Evolutionary conservation across 2,329 filamentous ascomycete genomes (phyloP).

Genomic region (Fusarium fujikuroi): DNA sequence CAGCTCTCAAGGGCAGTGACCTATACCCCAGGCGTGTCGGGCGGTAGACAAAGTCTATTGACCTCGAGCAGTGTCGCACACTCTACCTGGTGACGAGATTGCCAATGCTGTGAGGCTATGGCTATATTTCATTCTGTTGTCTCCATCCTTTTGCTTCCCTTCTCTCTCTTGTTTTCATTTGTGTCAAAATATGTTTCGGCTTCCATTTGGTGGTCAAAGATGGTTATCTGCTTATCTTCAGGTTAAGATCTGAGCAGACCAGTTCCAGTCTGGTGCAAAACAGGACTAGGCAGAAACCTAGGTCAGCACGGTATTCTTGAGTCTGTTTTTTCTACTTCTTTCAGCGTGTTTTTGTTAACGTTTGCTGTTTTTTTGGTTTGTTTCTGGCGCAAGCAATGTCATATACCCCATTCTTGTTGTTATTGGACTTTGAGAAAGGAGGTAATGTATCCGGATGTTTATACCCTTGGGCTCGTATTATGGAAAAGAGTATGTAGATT

Average conservation of each 20-base stretch:
- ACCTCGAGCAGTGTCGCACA: constrained; percentile 19
- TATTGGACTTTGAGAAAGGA: constrained; percentile 17
- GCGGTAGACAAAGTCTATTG: constrained; percentile 8
- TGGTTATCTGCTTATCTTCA: neutral
- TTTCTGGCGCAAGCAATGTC: constrained; percentile 4
- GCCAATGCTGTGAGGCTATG: neutral
- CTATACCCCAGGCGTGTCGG: constrained; percentile 32
- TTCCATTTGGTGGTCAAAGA: neutral
- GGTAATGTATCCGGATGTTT: constrained; percentile 23
- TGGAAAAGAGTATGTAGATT: constrained; percentile 13
- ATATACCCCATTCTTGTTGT: constrained; percentile 28
- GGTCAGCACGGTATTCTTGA: constrained; percentile 10
- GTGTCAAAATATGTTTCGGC: neutral
- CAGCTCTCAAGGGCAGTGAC: constrained; percentile 45
- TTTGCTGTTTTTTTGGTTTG: constrained; percentile 1
- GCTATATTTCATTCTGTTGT: neutral
- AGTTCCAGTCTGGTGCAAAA: constrained; percentile 32
- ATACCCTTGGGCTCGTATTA: constrained; percentile 11
- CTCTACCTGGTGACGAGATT: constrained; percentile 17
- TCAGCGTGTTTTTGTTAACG: neutral
- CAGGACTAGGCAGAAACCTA: constrained; percentile 31
- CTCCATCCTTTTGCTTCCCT: neutral
- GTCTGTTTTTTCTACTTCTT: neutral
- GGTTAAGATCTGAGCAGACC: constrained; percentile 1
- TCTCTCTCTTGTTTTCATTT: neutral